Conservation (phyloP, 2,329 filamentous ascomycete genomes). For the Metarhizium guizhouense region DNA sequence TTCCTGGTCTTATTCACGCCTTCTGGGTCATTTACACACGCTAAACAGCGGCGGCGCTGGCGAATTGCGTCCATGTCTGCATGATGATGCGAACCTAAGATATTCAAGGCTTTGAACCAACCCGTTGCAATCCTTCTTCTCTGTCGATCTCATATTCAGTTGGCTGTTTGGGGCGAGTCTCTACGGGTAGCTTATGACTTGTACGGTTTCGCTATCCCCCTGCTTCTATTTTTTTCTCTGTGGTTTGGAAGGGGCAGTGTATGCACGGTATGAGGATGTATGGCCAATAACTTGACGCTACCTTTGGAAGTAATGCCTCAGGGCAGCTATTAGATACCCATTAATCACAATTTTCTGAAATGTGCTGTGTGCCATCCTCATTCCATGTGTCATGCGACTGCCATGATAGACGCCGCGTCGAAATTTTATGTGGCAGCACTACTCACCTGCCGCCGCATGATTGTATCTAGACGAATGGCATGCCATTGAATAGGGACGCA, state of each 20-base stretch:
- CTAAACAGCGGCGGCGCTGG: not conserved
- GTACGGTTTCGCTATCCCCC: not conserved
- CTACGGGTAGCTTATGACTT: not conserved
- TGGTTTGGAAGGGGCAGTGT: not conserved
- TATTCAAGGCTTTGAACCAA: not conserved
- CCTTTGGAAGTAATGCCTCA: not conserved
- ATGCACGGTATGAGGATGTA: not conserved
- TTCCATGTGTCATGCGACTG: too few relatives aligned
- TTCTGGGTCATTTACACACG: slow-evolving; percentile 67
- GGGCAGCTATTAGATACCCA: slow-evolving; percentile 3
- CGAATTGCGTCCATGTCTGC: not conserved
- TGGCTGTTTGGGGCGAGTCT: not conserved
- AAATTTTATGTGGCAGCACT: too few relatives aligned
- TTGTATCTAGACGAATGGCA: too few relatives aligned
- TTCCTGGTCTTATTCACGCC: slow-evolving; percentile 85
- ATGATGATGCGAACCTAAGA: not conserved
- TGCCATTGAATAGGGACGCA: too few relatives aligned
- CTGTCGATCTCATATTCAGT: not conserved
- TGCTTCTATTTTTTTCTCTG: not conserved
- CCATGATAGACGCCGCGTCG: too few relatives aligned
- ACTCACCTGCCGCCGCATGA: too few relatives aligned
- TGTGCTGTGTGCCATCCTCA: too few relatives aligned
- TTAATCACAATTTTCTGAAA: not conserved
- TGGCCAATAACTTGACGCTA: not conserved
- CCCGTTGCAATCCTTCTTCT: not conserved